Conservation (phyloP, 768 basidiomycete genomes). For the Baorangia bicolor region DNA sequence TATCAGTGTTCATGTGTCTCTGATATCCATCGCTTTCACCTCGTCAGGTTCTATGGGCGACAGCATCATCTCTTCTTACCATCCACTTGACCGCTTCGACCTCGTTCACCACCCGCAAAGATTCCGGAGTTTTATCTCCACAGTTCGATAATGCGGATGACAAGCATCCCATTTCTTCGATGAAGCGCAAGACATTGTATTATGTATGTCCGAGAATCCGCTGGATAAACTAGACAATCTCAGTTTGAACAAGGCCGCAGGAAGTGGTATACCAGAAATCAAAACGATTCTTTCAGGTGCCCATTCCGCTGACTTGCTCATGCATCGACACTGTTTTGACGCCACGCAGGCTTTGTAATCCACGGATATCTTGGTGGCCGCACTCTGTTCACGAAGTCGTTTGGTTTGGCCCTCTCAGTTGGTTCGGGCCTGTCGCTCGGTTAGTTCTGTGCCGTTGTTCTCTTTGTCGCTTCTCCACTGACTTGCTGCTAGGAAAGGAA, state of each 20-base stretch:
- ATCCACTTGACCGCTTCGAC: constrained; percentile 86
- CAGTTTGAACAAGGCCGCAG: constrained; percentile 66
- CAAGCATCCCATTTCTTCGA: constrained; percentile 25
- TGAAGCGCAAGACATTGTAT: constrained; percentile 71
- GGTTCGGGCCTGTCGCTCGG: constrained; percentile 91
- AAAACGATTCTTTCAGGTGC: constrained; percentile 88
- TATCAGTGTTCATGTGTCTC: background rate
- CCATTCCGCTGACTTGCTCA: background rate
- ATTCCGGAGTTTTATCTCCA: constrained; percentile 67
- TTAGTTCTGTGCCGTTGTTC: constrained; percentile 20
- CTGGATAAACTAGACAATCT: constrained; percentile 3
- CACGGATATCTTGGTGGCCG: constrained; percentile 94
- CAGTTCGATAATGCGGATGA: constrained; percentile 38
- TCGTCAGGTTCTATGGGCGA: constrained; percentile 67
- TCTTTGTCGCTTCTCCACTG: background rate
- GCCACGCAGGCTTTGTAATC: constrained; percentile 78
- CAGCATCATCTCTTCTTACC: constrained; percentile 75
- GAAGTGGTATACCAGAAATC: constrained; percentile 95
- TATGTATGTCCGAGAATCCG: constrained; percentile 58
- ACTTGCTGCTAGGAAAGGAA: constrained; percentile 50
- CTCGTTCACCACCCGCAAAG: constrained; percentile 85
- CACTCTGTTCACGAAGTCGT: constrained; percentile 84
- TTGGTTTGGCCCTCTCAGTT: constrained; percentile 87
- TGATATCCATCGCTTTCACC: background rate
- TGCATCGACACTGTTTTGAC: constrained; percentile 11